Evolutionary conservation across 2,329 filamentous ascomycete genomes (phyloP), one percentile per base, ranked within the genome.

Genomic region (Cercospora berteroae): DNA sequence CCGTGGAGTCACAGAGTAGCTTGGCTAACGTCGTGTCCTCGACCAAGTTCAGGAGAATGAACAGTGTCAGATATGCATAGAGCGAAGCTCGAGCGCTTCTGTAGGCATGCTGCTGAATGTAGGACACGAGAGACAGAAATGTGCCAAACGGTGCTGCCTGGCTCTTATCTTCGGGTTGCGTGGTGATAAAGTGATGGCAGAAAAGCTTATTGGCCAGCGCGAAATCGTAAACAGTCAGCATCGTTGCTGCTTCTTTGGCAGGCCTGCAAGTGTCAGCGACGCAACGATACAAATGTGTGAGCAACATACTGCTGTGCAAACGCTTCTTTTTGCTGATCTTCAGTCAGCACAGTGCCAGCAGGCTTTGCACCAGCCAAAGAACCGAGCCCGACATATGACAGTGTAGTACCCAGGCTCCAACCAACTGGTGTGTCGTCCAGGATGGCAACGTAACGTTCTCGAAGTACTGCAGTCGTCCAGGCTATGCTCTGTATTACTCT

Each of bases 141-240:
- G 87, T 89, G 57, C 90, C 88, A 70, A 99, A 89, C 0, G 88
- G 80, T 5, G 86, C 76, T 25, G 88, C 77, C 23, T 72, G 68
- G 16, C 63, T 69, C 39, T 73, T 73, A 33, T 72, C 73, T 5
- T 60, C 57, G 8, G 67, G 36, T 10, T 70, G 57, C 4, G 73
- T 59, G 2, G 87, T 89, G 61, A 97, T 87, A 52, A 99, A 81
- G 73, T 90, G 94, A 77, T 92, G 90, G 78, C 92, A 94, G 79
- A 99, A 98, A 8, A 97, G 84, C 80, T 97, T 98, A 82, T 98
- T 99, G 36, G 94, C 91, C 76, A 96, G 91, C 3, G 89, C 89
- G 77, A 98, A 98, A 78, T 98, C 95, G 77, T 98, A 99, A 0
- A 92, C 90, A 0, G 93, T 89, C 36, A 99, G 84, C 4, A 98